phyloP scores from a whole-genome alignment of 768 basidiomycete genomes.

The Pholiota microspora region DNA sequence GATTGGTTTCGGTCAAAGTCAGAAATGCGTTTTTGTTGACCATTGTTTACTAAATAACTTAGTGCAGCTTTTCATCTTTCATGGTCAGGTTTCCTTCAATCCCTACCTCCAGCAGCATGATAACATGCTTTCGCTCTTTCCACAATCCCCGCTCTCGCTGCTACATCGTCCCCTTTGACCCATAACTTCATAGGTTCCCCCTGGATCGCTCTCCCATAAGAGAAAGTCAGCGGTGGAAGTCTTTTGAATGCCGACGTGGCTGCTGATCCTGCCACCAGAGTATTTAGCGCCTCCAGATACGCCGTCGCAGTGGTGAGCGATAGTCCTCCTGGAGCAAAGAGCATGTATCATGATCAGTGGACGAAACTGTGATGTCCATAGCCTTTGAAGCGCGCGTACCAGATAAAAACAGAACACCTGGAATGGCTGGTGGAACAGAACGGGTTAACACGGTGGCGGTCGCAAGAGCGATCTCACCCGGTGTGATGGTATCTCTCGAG shows the following conservation, averaged over 20 bases:
- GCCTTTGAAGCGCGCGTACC: conserved; percentile 29
- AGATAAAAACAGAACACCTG: conserved; percentile 50
- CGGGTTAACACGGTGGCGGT: conserved; percentile 44
- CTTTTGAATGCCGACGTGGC: conserved; percentile 34
- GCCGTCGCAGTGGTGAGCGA: conserved; percentile 36
- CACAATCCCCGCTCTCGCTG: conserved; percentile 36
- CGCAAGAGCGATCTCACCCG: conserved; percentile 43
- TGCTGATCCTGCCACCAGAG: conserved; percentile 30
- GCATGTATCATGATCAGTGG: background rate
- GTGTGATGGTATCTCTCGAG: conserved; percentile 31
- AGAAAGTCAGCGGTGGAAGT: conserved; percentile 45
- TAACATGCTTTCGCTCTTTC: conserved; percentile 43
- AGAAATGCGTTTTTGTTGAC: too few relatives aligned
- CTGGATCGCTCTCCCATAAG: conserved; percentile 50
- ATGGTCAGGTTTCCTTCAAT: too few relatives aligned
- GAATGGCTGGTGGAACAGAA: conserved; percentile 42
- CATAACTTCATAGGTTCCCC: conserved; percentile 46
- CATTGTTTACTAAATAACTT: too few relatives aligned
- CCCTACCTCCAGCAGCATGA: conserved; percentile 38
- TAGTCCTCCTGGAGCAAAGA: conserved; percentile 35
- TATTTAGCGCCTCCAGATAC: conserved; percentile 42
- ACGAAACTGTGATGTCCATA: background rate
- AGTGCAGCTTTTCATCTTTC: too few relatives aligned
- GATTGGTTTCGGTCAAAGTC: too few relatives aligned
- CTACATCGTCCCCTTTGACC: conserved; percentile 41